Evolutionary conservation across 768 basidiomycete species (phyloP), one percentile per base, ranked within the genome.

Genomic region (Clitopilus hobsonii): DNA sequence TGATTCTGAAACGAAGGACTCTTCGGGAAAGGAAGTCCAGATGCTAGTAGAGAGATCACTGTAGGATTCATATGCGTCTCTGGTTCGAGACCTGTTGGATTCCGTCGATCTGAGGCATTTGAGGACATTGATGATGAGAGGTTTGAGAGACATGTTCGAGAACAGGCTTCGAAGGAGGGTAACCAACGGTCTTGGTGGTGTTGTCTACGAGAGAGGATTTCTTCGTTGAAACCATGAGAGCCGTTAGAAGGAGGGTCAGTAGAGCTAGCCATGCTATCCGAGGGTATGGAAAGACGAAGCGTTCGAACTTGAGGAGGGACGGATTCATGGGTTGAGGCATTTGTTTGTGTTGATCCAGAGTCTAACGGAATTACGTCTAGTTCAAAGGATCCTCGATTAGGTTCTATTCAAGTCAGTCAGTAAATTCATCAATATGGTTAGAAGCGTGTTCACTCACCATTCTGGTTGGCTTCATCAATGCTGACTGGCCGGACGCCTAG

Each of bases 1-100:
- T 45, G 41, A 14, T 85, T 60, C 59, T 84, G 84, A 52, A 82
- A 72, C 0, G 88, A 90, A 10, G 89, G 89, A 60, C 88, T 88
- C 67, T 84, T 88, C 11, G 88, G 88, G 2, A 89, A 60, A 3
- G 88, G 87, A 36, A 79, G 59, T 14, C 78, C 79, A 56, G 74
- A 74, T 11, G 68, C 65, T 38, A 77, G 61, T 25, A 78, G 60
- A 24, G 72, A 71, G 11, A 69, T 64, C 14, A 78, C 66, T 27
- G 71, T 68, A 30, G 66, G 61, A 28, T 66, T n/a, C n/a, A n/a
- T n/a, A n/a, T n/a, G 66, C 4, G 66, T 71, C 54, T 73, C 71
- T 18, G 68, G 66, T 49, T 52, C 63, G 49, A 56, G 52, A 49
- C 69, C 69, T 52, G 23, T 45, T 56, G 60, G 51, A 53, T 63